Base-by-base conservation (phyloP, 2,329 filamentous ascomycete species). In the Cyanodermella asteris region DNA sequence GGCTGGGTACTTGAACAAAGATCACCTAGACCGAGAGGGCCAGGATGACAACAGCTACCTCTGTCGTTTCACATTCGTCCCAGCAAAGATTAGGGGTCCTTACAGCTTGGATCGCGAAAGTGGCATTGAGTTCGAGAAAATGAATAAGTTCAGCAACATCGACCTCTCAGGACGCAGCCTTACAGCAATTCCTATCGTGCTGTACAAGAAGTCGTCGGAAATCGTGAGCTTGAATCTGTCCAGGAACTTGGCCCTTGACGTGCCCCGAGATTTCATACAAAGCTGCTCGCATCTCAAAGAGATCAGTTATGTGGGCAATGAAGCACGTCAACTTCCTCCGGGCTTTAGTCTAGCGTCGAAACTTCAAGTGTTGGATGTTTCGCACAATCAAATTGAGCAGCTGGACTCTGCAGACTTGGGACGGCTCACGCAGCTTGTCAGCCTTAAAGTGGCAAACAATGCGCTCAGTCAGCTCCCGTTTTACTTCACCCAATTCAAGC, bases 11-110 rank as follows among this genome's bases (percentile, higher is more conserved):
- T 72, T 77, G 29, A 70, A 80, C 16, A 67, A 67, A 28, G 87
- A 97, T 46, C 70, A 69, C 19, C 69, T 97, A 22, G 84, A 93
- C 44, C 87, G 94, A 33, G 67, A 97, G 26, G 87, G 87, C 15
- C 70, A 87, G 29, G 87, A 97, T 47, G 87, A 97, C 53, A 91
- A 94, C 47, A 90, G 82, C 44, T 97, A 94, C 39, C 62, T 97
- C 8, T 91, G 82, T 43, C 76, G 87, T 5, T 94, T 97, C 51
- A 80, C 87, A 31, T 97, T 97, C 48, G 57, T 93, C 30, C 82
- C 84, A 10, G 73, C 76, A 12, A 77, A 84, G 40, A 74, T 91
- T 45, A 82, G 71, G 44, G 80, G 82, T 24, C 68, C 72, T 33
- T 61, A 72, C 21, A 68, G 62, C 31, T 57, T 76, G 13, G 73